These are phyloP conservation scores for Vicia faba DNA, from an alignment of 306 rosid genomes.

Conservation along the genomic window DNA sequence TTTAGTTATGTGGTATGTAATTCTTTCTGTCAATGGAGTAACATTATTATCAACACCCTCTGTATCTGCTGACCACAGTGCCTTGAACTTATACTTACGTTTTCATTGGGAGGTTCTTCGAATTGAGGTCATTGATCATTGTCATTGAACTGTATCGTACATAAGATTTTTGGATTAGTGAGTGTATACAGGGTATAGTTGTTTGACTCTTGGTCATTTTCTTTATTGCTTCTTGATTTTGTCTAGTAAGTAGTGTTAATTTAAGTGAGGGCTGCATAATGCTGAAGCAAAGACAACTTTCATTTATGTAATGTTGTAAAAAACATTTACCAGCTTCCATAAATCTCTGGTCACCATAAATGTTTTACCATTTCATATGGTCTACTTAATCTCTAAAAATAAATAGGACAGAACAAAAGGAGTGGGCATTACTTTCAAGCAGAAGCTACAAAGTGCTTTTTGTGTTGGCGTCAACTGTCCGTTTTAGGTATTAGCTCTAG, in stretches of 20 bases:
- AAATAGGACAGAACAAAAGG: no score
- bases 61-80: constrained; percentile 48
- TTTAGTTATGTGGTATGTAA: constrained; percentile 55
- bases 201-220: constrained; percentile 47
- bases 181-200: constrained; percentile 71
- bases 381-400: not conserved
- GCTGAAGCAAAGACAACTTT: constrained; percentile 40
- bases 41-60: constrained; percentile 41
- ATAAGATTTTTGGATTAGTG: constrained; percentile 67
- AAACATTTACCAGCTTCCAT: constrained; percentile 32
- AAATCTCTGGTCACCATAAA: constrained; percentile 22
- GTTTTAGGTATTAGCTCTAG: no score
- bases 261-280: constrained; percentile 43
- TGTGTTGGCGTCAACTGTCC: no score
- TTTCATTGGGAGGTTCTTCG: constrained; percentile 46
- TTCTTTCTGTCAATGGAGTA: constrained; percentile 62
- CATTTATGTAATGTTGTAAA: constrained; percentile 41
- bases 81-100: constrained; percentile 45
- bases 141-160: constrained; percentile 56
- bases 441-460: no score
- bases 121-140: constrained; percentile 49
- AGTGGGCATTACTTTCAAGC: no score
- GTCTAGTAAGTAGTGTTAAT: constrained; percentile 37
- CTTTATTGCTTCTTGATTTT: constrained; percentile 45
- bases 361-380: constrained; percentile 21